Evolutionary conservation across 2,329 filamentous ascomycete species (phyloP), one percentile per base, ranked within the genome.

Genomic region (Aspergillus latus): DNA sequence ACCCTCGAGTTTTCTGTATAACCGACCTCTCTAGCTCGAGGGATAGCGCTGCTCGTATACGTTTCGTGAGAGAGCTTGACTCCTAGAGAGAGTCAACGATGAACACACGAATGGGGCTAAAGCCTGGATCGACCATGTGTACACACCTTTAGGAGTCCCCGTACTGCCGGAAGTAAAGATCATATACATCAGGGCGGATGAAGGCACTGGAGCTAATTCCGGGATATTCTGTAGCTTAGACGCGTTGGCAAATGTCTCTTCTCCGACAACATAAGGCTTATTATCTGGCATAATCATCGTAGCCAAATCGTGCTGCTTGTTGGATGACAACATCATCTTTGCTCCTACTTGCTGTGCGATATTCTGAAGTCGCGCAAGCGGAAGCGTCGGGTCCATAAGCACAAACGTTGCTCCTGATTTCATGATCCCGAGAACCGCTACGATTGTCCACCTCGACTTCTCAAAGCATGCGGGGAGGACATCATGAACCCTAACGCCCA

Each of bases 61-160:
- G 84, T 81, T 0, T 73, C 71, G 58, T 89, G 87, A 1, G 81
- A 83, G 51, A 87, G 84, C 36, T 84, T 81, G 15, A 87, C 81
- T 2, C 85, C 86, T 42, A 42, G 2, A 21, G 16, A 42, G 5
- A 4, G n/a, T 16, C 10, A 16, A 21, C 8, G 2, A 42, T 42
- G 1, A 2, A 21, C 13, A 10, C 16, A n/a, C 4, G 6, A 5
- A 11, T n/a, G 6, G 9, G 10, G 13, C 15, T 16, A n/a, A 21
- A 42, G n/a, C 2, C 1, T n/a, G n/a, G n/a, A n/a, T n/a, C n/a
- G n/a, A n/a, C 21, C 21, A 21, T 21, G 21, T 3, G 16, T 42
- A 42, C 34, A 13, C 34, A 37, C 39, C 39, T 52, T 84, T 83
- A 1, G 71, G 71, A 0, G 68, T 72, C 26, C 79, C 79, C 0